A percentile compares a stretch with the other conserved stretches of the same genome.
phyloP scores from a whole-genome alignment of 1,139 yeast genomes.

The Groenewaldozyma auringiensis region DNA sequence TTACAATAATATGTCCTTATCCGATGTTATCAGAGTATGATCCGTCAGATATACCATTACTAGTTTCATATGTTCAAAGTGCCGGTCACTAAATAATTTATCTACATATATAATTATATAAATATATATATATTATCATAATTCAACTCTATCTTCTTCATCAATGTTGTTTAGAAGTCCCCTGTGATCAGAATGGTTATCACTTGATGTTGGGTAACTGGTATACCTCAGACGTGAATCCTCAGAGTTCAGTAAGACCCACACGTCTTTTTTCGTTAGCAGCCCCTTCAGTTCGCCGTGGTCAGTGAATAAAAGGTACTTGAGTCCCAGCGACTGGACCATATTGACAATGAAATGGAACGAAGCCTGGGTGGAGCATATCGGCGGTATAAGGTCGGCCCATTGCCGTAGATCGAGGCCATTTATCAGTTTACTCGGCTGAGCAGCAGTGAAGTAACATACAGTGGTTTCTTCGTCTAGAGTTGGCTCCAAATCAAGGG shows the following conservation, averaged over 20 bases:
- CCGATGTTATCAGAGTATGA: background rate
- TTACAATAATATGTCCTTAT: background rate
- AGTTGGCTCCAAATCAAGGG: slow-evolving; percentile 20
- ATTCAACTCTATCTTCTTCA: background rate
- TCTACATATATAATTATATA: too few species aligned
- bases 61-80: background rate
- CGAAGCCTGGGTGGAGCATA: slow-evolving; percentile 24
- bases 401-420: slow-evolving; percentile 20
- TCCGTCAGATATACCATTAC: background rate
- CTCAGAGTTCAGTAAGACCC: slow-evolving; percentile 36
- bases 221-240: background rate
- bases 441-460: slow-evolving; percentile 16
- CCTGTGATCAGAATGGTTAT: background rate
- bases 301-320: slow-evolving; percentile 48
- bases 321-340: slow-evolving; percentile 47
- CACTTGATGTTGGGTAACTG: background rate
- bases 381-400: slow-evolving; percentile 28
- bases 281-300: slow-evolving; percentile 39
- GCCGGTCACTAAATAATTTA: too few species aligned
- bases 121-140: too few species aligned
- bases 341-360: slow-evolving; percentile 43
- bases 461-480: slow-evolving; percentile 12
- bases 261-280: slow-evolving; percentile 61
- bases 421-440: slow-evolving; percentile 4
- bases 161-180: background rate